Evolutionary conservation across 2,329 filamentous ascomycete species (phyloP).

Genomic region (Plectosphaerella plurivora): DNA sequence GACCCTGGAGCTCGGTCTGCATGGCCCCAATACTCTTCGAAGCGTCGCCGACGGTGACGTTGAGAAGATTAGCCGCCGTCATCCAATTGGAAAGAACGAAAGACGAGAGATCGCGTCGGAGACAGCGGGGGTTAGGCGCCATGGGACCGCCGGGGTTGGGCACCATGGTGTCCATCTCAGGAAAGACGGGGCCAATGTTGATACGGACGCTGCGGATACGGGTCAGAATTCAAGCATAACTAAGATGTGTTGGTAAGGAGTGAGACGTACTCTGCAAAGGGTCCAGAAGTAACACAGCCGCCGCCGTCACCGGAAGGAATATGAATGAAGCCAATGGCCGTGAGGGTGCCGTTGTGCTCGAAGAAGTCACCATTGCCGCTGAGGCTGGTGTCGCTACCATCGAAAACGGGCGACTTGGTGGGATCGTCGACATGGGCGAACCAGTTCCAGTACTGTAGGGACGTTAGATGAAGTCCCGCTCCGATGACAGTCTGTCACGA

Average conservation of each 20-base stretch:
- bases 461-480: background rate
- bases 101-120: slow-evolving; percentile 21
- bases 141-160: slow-evolving; percentile 4
- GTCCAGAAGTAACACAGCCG: slow-evolving; percentile 11
- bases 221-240: background rate
- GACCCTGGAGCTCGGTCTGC: slow-evolving; percentile 24
- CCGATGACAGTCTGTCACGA: background rate
- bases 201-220: slow-evolving; percentile 13
- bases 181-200: slow-evolving; percentile 22
- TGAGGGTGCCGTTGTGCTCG: slow-evolving; percentile 15
- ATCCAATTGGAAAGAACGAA: background rate
- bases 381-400: slow-evolving; percentile 32
- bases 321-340: slow-evolving; percentile 17
- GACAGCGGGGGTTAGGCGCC: slow-evolving; percentile 23
- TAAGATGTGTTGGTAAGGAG: too few species aligned
- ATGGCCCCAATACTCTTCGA: slow-evolving; percentile 15
- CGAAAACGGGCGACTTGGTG: slow-evolving; percentile 30
- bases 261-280: too few species aligned
- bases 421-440: slow-evolving; percentile 20
- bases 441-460: slow-evolving; percentile 30
- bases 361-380: slow-evolving; percentile 31
- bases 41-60: slow-evolving; percentile 15
- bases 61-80: slow-evolving; percentile 11
- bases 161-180: slow-evolving; percentile 8
- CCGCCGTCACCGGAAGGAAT: slow-evolving; percentile 29